These are phyloP conservation scores for Herpotrichia juniperi DNA, from an alignment of 2,329 filamentous ascomycete genomes.

Conservation along the genomic window DNA sequence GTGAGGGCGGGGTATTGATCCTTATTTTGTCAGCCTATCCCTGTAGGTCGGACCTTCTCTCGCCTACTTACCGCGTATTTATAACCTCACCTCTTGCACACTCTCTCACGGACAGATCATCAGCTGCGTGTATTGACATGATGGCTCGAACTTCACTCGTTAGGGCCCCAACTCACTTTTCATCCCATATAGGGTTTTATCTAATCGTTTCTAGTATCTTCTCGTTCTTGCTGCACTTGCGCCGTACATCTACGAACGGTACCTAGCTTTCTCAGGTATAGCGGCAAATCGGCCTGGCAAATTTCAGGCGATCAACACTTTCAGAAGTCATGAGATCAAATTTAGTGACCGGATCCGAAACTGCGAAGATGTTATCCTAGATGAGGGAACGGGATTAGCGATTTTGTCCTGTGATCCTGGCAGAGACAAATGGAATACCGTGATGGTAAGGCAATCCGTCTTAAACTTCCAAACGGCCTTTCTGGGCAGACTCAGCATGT, in stretches of 20 bases:
- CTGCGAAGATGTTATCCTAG: conserved; percentile 52
- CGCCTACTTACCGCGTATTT: too few species aligned
- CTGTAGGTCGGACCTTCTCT: too few species aligned
- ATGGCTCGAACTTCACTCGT: conserved; percentile 1
- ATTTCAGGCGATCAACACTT: conserved; percentile 24
- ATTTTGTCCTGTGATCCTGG: conserved; percentile 52
- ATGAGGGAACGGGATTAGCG: conserved; percentile 43
- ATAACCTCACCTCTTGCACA: too few species aligned
- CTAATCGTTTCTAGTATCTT: conserved; percentile 5
- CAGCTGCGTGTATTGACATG: too few species aligned
- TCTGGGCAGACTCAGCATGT: neutral
- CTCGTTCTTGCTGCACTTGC: conserved; percentile 12
- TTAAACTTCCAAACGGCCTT: neutral
- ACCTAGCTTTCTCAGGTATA: conserved; percentile 21
- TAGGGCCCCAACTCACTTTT: neutral
- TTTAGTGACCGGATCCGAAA: conserved; percentile 47
- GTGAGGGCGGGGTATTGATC: too few species aligned
- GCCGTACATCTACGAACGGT: conserved; percentile 38
- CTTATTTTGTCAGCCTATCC: too few species aligned
- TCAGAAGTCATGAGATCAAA: conserved; percentile 37
- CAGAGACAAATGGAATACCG: conserved; percentile 53
- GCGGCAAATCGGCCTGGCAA: conserved; percentile 27
- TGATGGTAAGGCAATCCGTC: conserved; percentile 44
- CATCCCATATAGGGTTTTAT: neutral
- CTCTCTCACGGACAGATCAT: neutral